Percentiles rank a stretch among this genome's conserved stretches.
These are phyloP conservation scores for Penicillium crystallinum DNA, from an alignment of 495 filamentous ascomycete species.

Conservation along the genomic window DNA sequence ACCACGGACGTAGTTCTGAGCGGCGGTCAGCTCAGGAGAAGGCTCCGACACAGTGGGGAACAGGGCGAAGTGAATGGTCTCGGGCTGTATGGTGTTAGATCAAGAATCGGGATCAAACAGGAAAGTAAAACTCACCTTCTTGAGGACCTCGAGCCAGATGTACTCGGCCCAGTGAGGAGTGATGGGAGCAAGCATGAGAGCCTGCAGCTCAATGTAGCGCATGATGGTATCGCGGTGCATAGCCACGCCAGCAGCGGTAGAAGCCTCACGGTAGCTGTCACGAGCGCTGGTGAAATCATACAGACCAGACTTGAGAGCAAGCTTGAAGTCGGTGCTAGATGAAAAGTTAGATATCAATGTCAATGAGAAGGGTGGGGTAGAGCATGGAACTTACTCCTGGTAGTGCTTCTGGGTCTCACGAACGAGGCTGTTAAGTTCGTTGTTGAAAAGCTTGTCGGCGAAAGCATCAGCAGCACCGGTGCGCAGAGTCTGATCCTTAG, in stretches of 20 bases:
- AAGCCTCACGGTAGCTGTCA: slow-evolving; percentile 85
- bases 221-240: slow-evolving; percentile 75
- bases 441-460: slow-evolving; percentile 86
- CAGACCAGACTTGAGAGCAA: slow-evolving; percentile 81
- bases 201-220: slow-evolving; percentile 83
- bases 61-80: slow-evolving; percentile 70
- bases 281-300: slow-evolving; percentile 85
- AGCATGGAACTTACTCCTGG: slow-evolving; percentile 47
- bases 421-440: slow-evolving; percentile 85
- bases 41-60: slow-evolving; percentile 69
- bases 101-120: neutral
- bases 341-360: slow-evolving; percentile 26
- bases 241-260: slow-evolving; percentile 63
- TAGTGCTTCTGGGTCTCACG: slow-evolving; percentile 72
- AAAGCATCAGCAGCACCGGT: slow-evolving; percentile 68
- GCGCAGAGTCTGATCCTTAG: slow-evolving; percentile 67
- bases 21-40: slow-evolving; percentile 60
- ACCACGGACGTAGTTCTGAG: slow-evolving; percentile 70
- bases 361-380: neutral
- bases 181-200: slow-evolving; percentile 69
- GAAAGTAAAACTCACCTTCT: slow-evolving; percentile 47
- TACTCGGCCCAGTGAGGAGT: slow-evolving; percentile 95
- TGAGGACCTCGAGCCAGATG: slow-evolving; percentile 84
- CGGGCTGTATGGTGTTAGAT: slow-evolving; percentile 32
- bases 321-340: slow-evolving; percentile 71